Evolutionary conservation across 1,284 basidiomycete species (phyloP), one percentile per base, ranked within the genome.

Genomic region (Mycena sp.): DNA sequence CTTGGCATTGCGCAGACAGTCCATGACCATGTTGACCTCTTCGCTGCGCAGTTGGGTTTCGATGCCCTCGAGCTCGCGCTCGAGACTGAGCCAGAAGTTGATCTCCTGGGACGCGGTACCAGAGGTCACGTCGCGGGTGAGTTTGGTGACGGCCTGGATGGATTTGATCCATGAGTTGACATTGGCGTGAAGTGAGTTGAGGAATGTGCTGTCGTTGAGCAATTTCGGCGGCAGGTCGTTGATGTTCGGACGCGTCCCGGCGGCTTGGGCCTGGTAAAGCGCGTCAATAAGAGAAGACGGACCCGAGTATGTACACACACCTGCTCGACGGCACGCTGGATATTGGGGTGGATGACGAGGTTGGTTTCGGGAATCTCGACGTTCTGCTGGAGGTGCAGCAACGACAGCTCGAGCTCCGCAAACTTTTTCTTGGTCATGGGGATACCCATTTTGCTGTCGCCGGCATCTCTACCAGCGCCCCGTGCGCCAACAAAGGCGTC

Each of bases 391-490:
- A 99, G 85, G 74, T 99, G 98, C 6, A 99, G 82, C 9, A 99
- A 83, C 6, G 94, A 97, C n/a, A 99, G 82, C 77, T 99, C 97
- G 61, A 99, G 88, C 74, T 99, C 97, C 17, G 97, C 96, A 74
- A 99, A 99, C 79, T 98, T 99, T 84, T 97, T 97, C 86, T 98
- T 99, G 32, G 97, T 96, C 84, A 98, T 95, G 6, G 98, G 97
- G 61, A 99, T 98, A 65, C 92, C 95, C 89, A 96, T 93, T 79
- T 96, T 94, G 51, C 86, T 87, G 71, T 93, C 93, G 56, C 85
- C 84, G 11, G 85, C 86, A 63, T 95, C 94, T 75, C 95, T 95
- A 32, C 85, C 87, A 58, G 85, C 84, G n/a, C 87, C 87, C 43
- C 89, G 81, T 17, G 88, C 80, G 3, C 91, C 91, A 29, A 98